phyloP scores from a whole-genome alignment of 2,329 filamentous ascomycete species.

The Trichoderma gracile region DNA sequence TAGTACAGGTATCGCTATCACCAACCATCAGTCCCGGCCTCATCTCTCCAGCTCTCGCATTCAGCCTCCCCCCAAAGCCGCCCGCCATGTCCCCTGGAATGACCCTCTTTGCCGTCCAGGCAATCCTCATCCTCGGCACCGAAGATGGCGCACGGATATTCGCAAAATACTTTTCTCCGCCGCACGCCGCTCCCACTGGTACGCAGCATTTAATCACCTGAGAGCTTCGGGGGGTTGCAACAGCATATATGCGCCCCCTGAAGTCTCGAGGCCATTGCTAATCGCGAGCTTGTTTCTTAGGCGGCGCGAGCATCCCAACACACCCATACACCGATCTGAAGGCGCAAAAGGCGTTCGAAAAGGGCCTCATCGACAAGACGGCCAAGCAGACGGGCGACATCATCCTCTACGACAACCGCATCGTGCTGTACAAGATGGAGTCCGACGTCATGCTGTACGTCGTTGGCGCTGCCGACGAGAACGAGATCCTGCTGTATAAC shows the following conservation, averaged over 20 bases:
- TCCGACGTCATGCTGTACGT: slow-evolving; percentile 96
- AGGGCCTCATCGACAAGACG: slow-evolving; percentile 92
- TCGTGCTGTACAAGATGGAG: slow-evolving; percentile 97
- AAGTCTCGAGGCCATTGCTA: slow-evolving; percentile 32
- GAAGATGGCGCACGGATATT: slow-evolving; percentile 92
- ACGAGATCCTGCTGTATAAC: slow-evolving; percentile 95
- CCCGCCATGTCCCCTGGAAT: slow-evolving; percentile 75
- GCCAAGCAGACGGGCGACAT: slow-evolving; percentile 94
- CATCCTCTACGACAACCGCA: slow-evolving; percentile 93
- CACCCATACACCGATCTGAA: slow-evolving; percentile 87
- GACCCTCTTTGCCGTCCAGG: slow-evolving; percentile 74
- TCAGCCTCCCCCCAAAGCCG: slow-evolving; percentile 49
- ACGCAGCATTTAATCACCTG: slow-evolving; percentile 19
- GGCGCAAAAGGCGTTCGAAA: slow-evolving; percentile 95
- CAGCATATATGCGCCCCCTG: slow-evolving; percentile 10
- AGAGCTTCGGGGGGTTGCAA: too few species aligned
- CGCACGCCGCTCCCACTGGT: slow-evolving; percentile 48
- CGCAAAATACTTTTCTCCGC: slow-evolving; percentile 83
- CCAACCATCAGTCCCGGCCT: too few species aligned
- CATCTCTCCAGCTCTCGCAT: background rate
- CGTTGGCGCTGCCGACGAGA: slow-evolving; percentile 88
- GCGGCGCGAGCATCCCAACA: slow-evolving; percentile 51
- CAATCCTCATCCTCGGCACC: slow-evolving; percentile 74
- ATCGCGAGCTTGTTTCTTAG: slow-evolving; percentile 37
- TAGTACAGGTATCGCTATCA: slow-evolving; percentile 17